Evolutionary conservation across 176 grass and related monocot species (phyloP).

Genomic region (Carex cristatella): DNA sequence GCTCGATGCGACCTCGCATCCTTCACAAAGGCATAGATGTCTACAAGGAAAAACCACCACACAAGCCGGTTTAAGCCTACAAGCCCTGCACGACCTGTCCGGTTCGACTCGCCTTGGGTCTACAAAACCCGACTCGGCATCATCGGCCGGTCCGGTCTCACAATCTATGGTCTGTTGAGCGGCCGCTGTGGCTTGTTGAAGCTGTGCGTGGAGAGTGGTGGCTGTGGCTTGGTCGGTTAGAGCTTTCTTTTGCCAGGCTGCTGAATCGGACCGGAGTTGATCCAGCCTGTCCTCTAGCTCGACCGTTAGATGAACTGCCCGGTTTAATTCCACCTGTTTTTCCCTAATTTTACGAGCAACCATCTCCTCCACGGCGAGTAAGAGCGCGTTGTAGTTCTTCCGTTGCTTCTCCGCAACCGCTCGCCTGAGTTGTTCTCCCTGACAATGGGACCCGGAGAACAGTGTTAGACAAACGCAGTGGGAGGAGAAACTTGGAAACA

Average conservation of each 20-base stretch:
- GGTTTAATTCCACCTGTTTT: conserved; percentile 50
- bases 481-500: not conserved
- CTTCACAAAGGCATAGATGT: conserved; percentile 66
- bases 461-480: not conserved
- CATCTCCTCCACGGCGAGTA: conserved; percentile 31
- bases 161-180: conserved; percentile 12
- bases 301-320: conserved; percentile 28
- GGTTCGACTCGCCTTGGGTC: conserved; percentile 40
- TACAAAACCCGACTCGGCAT: conserved; percentile 34
- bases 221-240: conserved; percentile 56
- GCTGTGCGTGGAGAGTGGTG: conserved; percentile 58
- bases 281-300: conserved; percentile 58
- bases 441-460: not conserved
- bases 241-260: conserved; percentile 72
- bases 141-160: conserved; percentile 20
- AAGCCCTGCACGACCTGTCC: conserved; percentile 43
- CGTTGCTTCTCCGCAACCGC: conserved; percentile 50
- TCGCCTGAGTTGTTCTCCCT: conserved; percentile 64
- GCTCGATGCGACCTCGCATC: conserved; percentile 45
- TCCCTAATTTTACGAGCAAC: conserved; percentile 31
- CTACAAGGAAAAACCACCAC: conserved; percentile 76
- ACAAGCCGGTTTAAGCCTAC: conserved; percentile 34
- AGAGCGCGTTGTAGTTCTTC: conserved; percentile 48
- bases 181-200: conserved; percentile 52
- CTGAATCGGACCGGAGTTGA: conserved; percentile 57